Evolutionary conservation across 148 eudicot species (phyloP).

Genomic region (Silene latifolia): DNA sequence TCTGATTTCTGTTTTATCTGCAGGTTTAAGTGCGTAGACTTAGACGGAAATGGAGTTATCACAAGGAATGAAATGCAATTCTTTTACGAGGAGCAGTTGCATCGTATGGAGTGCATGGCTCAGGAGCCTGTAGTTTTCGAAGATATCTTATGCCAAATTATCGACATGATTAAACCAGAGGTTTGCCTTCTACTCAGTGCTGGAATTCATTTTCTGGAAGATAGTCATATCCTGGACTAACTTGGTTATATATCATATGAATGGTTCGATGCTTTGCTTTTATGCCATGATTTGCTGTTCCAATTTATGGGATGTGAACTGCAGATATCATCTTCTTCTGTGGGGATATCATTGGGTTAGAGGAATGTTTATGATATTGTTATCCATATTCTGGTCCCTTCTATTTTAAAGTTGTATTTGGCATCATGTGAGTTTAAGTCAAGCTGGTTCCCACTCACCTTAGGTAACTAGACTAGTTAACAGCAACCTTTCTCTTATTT

Average conservation of each 20-base stretch:
- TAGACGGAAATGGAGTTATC: constrained; percentile 86
- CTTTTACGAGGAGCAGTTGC: constrained; percentile 97
- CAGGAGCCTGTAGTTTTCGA: constrained; percentile 97
- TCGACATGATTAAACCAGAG: constrained; percentile 95
- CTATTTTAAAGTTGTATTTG: background rate
- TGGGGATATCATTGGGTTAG: background rate
- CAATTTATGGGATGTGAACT: background rate
- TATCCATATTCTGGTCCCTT: background rate
- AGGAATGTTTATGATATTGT: background rate
- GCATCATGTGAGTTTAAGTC: background rate
- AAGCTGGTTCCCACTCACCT: background rate
- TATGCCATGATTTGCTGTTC: constrained; percentile 8
- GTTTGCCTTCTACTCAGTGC: constrained; percentile 28
- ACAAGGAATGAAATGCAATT: constrained; percentile 94
- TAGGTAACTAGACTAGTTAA: background rate
- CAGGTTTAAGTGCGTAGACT: constrained; percentile 99
- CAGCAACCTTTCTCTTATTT: background rate
- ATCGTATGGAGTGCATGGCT: constrained; percentile 98
- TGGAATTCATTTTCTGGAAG: background rate
- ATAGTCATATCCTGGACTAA: background rate
- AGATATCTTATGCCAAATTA: constrained; percentile 94
- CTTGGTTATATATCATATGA: background rate
- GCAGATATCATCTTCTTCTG: background rate
- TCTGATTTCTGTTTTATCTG: constrained; percentile 10
- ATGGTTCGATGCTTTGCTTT: background rate